Evolutionary conservation across 345 rosid species (phyloP), one percentile per base, ranked within the genome.

Genomic region (Nasturtium officinale): DNA sequence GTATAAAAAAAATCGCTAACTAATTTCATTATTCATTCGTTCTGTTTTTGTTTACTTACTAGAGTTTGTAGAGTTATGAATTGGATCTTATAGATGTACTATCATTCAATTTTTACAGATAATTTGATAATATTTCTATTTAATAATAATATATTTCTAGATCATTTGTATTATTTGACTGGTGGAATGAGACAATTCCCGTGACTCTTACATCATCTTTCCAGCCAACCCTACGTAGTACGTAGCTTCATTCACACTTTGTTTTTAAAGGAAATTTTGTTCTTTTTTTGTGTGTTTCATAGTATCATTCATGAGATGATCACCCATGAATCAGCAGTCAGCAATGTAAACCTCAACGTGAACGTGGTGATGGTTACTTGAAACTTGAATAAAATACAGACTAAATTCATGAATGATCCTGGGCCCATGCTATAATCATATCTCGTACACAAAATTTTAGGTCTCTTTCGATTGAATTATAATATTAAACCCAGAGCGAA

Each of bases 171-270:
- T 54, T 28, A 28, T 15, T 28, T 54, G 59, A 12, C 6, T 7
- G 37, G 16, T 54, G 17, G 30, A 59, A 59, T 35, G 30, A 59
- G 64, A 59, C 30, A 37, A 59, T 35, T 6, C 47, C 47, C 64
- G 64, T 59, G 64, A 59, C 30, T 40, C 7, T 7, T 21, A 23
- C 18, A 20, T 46, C 64, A 59, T 20, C 17, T 59, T 37, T 59
- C 47, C 64, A 59, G 64, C 64, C 13, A 59, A 59, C 47, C 28
- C 64, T 35, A 59, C 47, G 29, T 35, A 35, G n/a, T n/a, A n/a
- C 11, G 17, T 18, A 18, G 20, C 13, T 54, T 28, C 59, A 10
- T 56, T 56, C 13, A 4, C 40, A 4, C 11, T 30, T 46, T 7
- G 7, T 55, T 28, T 54, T 29, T 29, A 25, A 26, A 52, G 32